Conservation (phyloP, 2,329 filamentous ascomycete species). For the Aspergillus sp. region DNA sequence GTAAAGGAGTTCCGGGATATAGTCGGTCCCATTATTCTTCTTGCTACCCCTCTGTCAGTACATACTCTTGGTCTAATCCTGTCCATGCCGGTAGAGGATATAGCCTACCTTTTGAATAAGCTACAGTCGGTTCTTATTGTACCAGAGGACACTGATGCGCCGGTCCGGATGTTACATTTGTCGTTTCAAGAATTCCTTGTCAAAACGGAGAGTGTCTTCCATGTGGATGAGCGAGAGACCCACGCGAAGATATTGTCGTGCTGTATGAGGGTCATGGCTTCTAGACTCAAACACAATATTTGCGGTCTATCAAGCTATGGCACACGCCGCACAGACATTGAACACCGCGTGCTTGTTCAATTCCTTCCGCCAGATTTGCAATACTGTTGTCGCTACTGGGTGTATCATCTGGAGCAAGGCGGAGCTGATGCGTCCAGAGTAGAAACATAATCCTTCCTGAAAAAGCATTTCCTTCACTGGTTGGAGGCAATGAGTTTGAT, state of each 20-base stretch:
- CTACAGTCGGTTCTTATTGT: neutral
- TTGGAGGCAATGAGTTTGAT: constrained; percentile 27
- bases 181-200: constrained; percentile 1
- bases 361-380: constrained; percentile 19
- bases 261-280: constrained; percentile 26
- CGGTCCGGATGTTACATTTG: neutral
- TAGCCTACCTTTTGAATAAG: too few species aligned
- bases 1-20: too few species aligned
- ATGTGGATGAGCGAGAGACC: constrained; percentile 30
- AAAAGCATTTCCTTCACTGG: constrained; percentile 28
- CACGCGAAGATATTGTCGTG: constrained; percentile 17
- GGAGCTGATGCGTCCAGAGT: neutral
- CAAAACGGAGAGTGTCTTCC: constrained; percentile 20
- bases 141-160: neutral
- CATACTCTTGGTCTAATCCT: too few species aligned
- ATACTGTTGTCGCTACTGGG: constrained; percentile 30
- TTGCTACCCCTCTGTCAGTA: too few species aligned
- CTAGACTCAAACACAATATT: constrained; percentile 16
- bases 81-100: too few species aligned
- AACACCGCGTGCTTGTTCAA: neutral
- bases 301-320: constrained; percentile 12
- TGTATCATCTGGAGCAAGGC: constrained; percentile 22
- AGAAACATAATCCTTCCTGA: constrained; percentile 19
- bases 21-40: too few species aligned
- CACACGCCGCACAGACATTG: constrained; percentile 9